These are phyloP conservation scores for Xerocomellus intermedius DNA, from an alignment of 768 basidiomycete genomes.

Conservation along the genomic window DNA sequence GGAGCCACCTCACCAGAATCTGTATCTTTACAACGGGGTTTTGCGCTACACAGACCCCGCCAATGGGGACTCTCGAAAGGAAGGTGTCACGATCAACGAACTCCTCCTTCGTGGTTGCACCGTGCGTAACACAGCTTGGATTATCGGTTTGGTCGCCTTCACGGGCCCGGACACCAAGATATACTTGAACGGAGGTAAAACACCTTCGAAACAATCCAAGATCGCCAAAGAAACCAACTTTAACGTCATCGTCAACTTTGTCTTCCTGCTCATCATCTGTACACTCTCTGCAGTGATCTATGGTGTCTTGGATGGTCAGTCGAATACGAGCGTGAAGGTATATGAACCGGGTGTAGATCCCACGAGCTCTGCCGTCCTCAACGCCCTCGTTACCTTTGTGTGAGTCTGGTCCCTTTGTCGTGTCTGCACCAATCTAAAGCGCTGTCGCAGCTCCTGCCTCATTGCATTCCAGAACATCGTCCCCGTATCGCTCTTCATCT, in stretches of 20 bases:
- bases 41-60: conserved; percentile 65
- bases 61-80: conserved; percentile 53
- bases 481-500: conserved; percentile 94
- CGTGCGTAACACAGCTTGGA: conserved; percentile 87
- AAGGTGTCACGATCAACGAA: conserved; percentile 87
- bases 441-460: conserved; percentile 68
- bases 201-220: conserved; percentile 95
- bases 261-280: conserved; percentile 76
- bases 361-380: conserved; percentile 58
- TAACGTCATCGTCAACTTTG: conserved; percentile 94
- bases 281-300: conserved; percentile 69
- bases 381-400: conserved; percentile 89
- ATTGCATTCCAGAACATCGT: conserved; percentile 98
- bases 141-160: conserved; percentile 91
- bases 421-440: conserved; percentile 1
- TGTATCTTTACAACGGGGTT: conserved; percentile 88
- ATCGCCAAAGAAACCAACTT: conserved; percentile 99
- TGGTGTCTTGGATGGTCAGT: conserved; percentile 63
- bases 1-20: conserved; percentile 90
- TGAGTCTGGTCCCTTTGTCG: conserved; percentile 41
- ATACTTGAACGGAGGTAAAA: conserved; percentile 88
- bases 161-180: conserved; percentile 93
- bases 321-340: conserved; percentile 62
- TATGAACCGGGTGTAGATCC: conserved; percentile 71
- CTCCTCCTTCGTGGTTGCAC: conserved; percentile 89